These are phyloP conservation scores for Botrytis sinoallii DNA, from an alignment of 2,329 filamentous ascomycete species.

Conservation along the genomic window DNA sequence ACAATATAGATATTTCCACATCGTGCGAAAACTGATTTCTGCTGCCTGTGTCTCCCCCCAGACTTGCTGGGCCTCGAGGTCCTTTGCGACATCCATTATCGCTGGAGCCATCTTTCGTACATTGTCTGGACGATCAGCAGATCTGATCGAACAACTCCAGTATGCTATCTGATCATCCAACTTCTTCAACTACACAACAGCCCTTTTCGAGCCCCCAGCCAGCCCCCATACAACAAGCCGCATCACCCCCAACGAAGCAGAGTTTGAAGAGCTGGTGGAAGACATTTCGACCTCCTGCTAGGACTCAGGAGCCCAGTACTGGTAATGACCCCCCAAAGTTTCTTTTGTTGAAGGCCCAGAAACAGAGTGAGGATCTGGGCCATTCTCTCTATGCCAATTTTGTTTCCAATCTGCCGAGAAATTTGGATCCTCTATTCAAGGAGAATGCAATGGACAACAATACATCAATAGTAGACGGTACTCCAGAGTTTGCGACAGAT, in stretches of 20 bases:
- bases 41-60: conserved; percentile 22
- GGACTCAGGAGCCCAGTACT: conserved; percentile 47
- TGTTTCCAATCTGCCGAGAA: conserved; percentile 2
- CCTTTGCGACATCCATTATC: conserved; percentile 22
- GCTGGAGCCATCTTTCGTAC: conserved; percentile 19
- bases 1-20: conserved; percentile 11
- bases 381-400: neutral
- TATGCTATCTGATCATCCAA: conserved; percentile 32
- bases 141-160: conserved; percentile 22
- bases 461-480: conserved; percentile 9
- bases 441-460: conserved; percentile 13
- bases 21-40: conserved; percentile 11
- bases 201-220: conserved; percentile 34
- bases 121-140: conserved; percentile 24
- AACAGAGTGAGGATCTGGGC: conserved; percentile 8
- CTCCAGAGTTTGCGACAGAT: neutral
- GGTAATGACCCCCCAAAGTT: conserved; percentile 20
- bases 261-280: conserved; percentile 98
- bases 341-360: conserved; percentile 21
- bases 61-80: conserved; percentile 24
- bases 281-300: conserved; percentile 73
- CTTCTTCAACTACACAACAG: conserved; percentile 33
- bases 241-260: conserved; percentile 77
- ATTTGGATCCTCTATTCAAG: conserved; percentile 3
- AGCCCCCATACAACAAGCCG: conserved; percentile 38